phyloP scores from a whole-genome alignment of 2,329 filamentous ascomycete species.

The Microdochium trichocladiopsis region DNA sequence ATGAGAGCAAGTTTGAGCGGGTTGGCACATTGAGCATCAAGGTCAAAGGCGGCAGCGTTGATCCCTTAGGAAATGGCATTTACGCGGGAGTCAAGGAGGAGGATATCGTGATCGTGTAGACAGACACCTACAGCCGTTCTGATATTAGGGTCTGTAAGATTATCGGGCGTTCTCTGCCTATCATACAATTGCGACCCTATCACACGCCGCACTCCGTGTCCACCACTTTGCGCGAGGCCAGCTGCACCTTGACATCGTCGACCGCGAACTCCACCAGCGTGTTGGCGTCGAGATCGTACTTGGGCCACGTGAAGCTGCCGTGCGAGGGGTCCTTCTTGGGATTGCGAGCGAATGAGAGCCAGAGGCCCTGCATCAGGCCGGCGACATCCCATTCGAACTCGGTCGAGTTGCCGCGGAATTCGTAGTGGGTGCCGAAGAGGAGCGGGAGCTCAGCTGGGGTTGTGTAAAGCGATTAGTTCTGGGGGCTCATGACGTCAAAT shows the following conservation, averaged over 20 bases:
- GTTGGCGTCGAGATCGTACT: slow-evolving; percentile 8
- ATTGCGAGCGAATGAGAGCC: slow-evolving; percentile 16
- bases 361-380: slow-evolving; percentile 18
- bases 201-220: background rate
- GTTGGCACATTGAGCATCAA: background rate
- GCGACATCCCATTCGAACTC: slow-evolving; percentile 19
- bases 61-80: background rate
- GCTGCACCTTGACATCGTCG: slow-evolving; percentile 1
- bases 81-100: background rate
- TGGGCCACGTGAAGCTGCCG: slow-evolving; percentile 12
- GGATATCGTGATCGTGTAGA: background rate
- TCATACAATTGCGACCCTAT: background rate
- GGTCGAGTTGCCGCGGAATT: slow-evolving; percentile 19
- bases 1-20: background rate
- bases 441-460: slow-evolving; percentile 18
- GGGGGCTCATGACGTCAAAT: background rate
- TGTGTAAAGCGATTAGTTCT: background rate
- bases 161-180: too few species aligned
- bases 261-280: slow-evolving; percentile 13
- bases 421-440: slow-evolving; percentile 19
- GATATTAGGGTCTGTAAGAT: too few species aligned
- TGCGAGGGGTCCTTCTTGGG: slow-evolving; percentile 8
- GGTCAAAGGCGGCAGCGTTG: background rate
- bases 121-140: too few species aligned
- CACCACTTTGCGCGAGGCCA: background rate